phyloP scores from a whole-genome alignment of 2,329 filamentous ascomycete genomes.

The Colletotrichum endophyticum region DNA sequence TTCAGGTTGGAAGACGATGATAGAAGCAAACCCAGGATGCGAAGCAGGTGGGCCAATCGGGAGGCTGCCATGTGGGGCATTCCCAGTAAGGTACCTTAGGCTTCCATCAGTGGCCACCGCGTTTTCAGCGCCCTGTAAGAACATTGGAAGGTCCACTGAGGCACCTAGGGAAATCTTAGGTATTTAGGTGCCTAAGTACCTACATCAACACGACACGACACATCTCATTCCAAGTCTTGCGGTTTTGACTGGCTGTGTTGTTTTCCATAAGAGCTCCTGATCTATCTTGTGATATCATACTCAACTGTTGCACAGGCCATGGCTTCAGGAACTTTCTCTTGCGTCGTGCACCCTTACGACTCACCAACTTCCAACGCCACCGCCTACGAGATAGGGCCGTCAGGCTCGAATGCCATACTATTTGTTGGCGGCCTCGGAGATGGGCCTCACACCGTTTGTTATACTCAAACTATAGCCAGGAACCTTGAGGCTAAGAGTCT shows the following conservation, averaged over 20 bases:
- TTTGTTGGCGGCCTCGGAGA: constrained; percentile 76
- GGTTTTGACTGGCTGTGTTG: neutral
- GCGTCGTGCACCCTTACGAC: constrained; percentile 51
- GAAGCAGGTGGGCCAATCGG: neutral
- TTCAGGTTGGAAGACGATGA: neutral
- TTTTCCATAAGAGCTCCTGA: neutral
- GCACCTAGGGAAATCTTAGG: no score
- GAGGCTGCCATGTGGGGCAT: neutral
- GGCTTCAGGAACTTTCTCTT: constrained; percentile 24
- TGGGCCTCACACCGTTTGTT: constrained; percentile 69
- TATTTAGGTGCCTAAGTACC: neutral
- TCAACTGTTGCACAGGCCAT: neutral
- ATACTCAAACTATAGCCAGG: constrained; percentile 53
- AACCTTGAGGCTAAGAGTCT: constrained; percentile 43
- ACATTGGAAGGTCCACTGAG: neutral
- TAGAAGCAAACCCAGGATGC: neutral
- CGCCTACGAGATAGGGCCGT: constrained; percentile 52
- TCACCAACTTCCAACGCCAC: constrained; percentile 43
- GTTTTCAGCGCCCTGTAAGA: neutral
- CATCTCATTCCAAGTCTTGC: neutral
- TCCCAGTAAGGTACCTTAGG: neutral
- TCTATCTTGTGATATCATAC: neutral
- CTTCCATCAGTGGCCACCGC: neutral
- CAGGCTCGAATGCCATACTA: constrained; percentile 62
- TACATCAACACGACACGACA: neutral